These are phyloP conservation scores for Coemansia sp. DNA, from an alignment of 192 early-diverging fungal species.

Conservation along the genomic window DNA sequence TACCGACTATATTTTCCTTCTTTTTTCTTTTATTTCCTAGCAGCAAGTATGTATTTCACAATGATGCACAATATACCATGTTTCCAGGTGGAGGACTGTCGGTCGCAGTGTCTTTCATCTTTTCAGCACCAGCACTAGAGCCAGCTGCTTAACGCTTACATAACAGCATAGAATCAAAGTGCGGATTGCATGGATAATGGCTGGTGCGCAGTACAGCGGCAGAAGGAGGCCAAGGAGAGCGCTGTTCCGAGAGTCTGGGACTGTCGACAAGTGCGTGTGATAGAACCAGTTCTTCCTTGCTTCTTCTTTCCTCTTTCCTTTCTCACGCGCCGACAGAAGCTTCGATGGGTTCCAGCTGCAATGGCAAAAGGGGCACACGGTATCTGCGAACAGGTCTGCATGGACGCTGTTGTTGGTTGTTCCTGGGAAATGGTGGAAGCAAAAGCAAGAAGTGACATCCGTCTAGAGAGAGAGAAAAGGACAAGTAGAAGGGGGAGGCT, in stretches of 20 bases:
- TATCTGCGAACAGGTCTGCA: not conserved
- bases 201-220: too few species aligned
- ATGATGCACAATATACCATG: too few species aligned
- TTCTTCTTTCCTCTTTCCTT: not conserved
- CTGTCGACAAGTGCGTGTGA: not conserved
- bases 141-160: not conserved
- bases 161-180: too few species aligned
- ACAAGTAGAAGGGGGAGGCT: not conserved
- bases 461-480: too few species aligned
- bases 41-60: too few species aligned
- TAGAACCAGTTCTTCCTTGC: not conserved
- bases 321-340: not conserved
- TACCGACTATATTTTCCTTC: too few species aligned
- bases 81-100: too few species aligned
- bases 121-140: not conserved
- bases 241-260: not conserved
- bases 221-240: not conserved
- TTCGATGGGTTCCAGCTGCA: not conserved
- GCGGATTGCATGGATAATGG: too few species aligned
- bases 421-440: too few species aligned
- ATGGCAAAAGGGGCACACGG: not conserved
- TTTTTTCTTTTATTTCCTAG: too few species aligned
- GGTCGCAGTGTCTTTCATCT: too few species aligned
- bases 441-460: too few species aligned
- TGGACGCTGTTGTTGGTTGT: not conserved